phyloP scores from a whole-genome alignment of 2,329 filamentous ascomycete genomes.

The Teratosphaeria gauchensis region DNA sequence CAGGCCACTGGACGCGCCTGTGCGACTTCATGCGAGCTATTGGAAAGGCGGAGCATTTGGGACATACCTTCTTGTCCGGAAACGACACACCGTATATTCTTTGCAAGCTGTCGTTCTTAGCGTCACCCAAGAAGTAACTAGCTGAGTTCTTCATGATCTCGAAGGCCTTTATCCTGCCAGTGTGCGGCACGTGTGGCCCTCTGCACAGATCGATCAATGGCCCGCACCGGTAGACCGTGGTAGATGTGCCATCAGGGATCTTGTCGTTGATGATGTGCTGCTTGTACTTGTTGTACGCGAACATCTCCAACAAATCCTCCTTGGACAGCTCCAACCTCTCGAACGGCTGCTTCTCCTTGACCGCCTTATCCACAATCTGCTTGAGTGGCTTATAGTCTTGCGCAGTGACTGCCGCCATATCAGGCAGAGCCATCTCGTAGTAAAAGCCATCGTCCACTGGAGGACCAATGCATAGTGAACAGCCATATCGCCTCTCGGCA shows the following conservation, averaged over 20 bases:
- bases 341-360: conserved; percentile 95
- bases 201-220: conserved; percentile 91
- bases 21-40: too few species aligned
- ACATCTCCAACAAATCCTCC: conserved; percentile 89
- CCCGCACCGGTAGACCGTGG: conserved; percentile 90
- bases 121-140: conserved; percentile 90
- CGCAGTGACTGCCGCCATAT: conserved; percentile 59
- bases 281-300: conserved; percentile 97
- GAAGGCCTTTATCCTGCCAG: conserved; percentile 88
- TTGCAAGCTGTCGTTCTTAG: conserved; percentile 88
- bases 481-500: conserved; percentile 80
- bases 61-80: conserved; percentile 81
- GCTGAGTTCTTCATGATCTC: conserved; percentile 80
- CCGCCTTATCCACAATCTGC: conserved; percentile 67
- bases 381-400: conserved; percentile 80
- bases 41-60: too few species aligned
- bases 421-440: conserved; percentile 86
- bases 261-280: conserved; percentile 93
- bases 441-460: conserved; percentile 90
- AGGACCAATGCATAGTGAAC: conserved; percentile 86
- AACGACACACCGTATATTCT: conserved; percentile 94
- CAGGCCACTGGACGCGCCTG: too few species aligned
- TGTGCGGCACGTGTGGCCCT: conserved; percentile 89
- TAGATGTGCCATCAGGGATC: conserved; percentile 77
- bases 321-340: conserved; percentile 83